Evolutionary conservation across 2,329 filamentous ascomycete genomes (phyloP).

Genomic region (Fusarium pseudograminearum): DNA sequence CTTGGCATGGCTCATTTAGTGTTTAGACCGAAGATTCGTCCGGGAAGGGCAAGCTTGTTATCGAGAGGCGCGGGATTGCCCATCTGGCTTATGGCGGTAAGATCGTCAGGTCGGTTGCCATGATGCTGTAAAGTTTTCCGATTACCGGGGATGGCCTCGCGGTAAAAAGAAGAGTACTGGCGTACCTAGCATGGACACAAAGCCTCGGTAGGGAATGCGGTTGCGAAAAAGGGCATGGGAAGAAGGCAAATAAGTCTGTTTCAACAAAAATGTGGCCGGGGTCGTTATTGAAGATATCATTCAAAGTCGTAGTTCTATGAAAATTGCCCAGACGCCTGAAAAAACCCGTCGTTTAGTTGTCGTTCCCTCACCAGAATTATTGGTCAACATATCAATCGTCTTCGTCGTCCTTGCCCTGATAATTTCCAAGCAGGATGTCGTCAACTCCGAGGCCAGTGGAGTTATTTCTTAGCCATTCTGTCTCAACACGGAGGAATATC

Average conservation of each 20-base stretch:
- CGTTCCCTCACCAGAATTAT: conserved; percentile 1
- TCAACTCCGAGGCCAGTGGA: conserved; percentile 67
- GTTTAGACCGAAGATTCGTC: conserved; percentile 19
- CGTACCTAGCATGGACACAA: neutral
- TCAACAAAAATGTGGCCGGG: conserved; percentile 25
- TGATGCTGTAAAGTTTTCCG: conserved; percentile 24
- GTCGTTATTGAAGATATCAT: conserved; percentile 23
- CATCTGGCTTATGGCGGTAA: conserved; percentile 9
- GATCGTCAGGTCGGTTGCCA: conserved; percentile 32
- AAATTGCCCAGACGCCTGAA: conserved; percentile 31
- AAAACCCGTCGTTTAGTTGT: conserved; percentile 22
- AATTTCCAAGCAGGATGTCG: conserved; percentile 81
- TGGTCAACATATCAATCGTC: conserved; percentile 49
- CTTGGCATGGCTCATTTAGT: conserved; percentile 11
- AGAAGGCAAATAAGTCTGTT: conserved; percentile 8
- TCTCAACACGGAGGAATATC: conserved; percentile 96
- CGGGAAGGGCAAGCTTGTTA: conserved; percentile 33
- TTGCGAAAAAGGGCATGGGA: conserved; percentile 3
- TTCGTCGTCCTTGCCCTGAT: conserved; percentile 68
- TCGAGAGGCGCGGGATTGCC: conserved; percentile 22
- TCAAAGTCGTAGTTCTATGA: conserved; percentile 39
- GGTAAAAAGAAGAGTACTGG: conserved; percentile 4
- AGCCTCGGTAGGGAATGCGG: conserved; percentile 15
- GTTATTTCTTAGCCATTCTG: conserved; percentile 81
- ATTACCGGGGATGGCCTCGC: conserved; percentile 37